A percentile compares a stretch with the other conserved stretches of the same genome.
phyloP scores from a whole-genome alignment of 1,284 basidiomycete genomes.

The Tranzscheliella williamsii region DNA sequence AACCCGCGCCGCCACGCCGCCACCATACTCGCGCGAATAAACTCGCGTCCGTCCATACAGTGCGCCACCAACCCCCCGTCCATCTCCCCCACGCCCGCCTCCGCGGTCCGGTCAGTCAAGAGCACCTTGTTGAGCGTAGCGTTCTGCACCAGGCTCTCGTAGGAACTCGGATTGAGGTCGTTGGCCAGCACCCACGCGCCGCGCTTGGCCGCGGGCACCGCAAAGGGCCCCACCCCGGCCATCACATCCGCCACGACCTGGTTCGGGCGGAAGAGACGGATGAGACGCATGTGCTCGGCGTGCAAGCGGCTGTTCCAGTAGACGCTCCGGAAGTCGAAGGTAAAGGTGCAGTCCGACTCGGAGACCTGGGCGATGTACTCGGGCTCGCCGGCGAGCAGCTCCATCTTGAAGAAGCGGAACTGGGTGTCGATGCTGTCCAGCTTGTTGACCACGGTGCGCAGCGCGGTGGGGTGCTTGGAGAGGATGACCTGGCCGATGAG shows the following conservation, averaged over 20 bases:
- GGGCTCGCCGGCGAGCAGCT: slow-evolving; percentile 85
- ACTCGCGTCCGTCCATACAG: slow-evolving; percentile 50
- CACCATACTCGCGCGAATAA: slow-evolving; percentile 30
- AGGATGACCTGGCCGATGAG: slow-evolving; percentile 84
- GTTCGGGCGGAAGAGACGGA: slow-evolving; percentile 68
- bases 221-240: slow-evolving; percentile 96
- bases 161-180: slow-evolving; percentile 88
- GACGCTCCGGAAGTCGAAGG: slow-evolving; percentile 90
- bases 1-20: slow-evolving; percentile 38
- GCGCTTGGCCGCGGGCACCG: slow-evolving; percentile 86
- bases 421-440: slow-evolving; percentile 81
- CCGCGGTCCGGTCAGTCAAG: not conserved
- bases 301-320: slow-evolving; percentile 98
- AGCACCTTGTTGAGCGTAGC: slow-evolving; percentile 41
- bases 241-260: slow-evolving; percentile 88
- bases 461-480: slow-evolving; percentile 65
- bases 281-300: slow-evolving; percentile 84
- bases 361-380: slow-evolving; percentile 71
- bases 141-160: slow-evolving; percentile 69
- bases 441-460: slow-evolving; percentile 95
- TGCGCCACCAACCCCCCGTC: slow-evolving; percentile 20
- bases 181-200: slow-evolving; percentile 79
- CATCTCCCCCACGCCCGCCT: not conserved
- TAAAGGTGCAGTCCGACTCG: slow-evolving; percentile 76
- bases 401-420: slow-evolving; percentile 96